These are phyloP conservation scores for Zygoascus hellenicus DNA, from an alignment of 1,139 yeast species.

Conservation along the genomic window DNA sequence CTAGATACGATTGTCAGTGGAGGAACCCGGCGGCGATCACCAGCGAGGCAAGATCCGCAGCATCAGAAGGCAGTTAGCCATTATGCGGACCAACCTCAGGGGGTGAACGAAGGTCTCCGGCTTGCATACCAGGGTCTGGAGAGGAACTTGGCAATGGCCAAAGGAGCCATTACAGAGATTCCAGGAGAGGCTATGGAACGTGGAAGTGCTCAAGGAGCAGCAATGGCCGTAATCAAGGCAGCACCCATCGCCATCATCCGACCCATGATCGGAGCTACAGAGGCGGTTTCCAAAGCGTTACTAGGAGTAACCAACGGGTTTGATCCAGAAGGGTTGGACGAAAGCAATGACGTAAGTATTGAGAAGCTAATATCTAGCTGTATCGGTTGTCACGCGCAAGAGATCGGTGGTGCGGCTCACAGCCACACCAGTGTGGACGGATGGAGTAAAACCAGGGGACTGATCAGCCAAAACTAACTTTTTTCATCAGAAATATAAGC, in stretches of 20 bases:
- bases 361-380: neutral
- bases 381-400: too few relatives aligned
- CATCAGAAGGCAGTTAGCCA: slow-evolving; percentile 47
- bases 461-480: too few relatives aligned
- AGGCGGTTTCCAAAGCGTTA: slow-evolving; percentile 74
- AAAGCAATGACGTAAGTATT: slow-evolving; percentile 40
- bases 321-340: slow-evolving; percentile 53
- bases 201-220: slow-evolving; percentile 55
- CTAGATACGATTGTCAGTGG: slow-evolving; percentile 27
- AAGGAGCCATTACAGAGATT: slow-evolving; percentile 55
- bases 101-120: slow-evolving; percentile 62
- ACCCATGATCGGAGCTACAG: slow-evolving; percentile 91
- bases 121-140: slow-evolving; percentile 71
- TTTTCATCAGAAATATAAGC: too few relatives aligned
- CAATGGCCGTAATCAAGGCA: slow-evolving; percentile 61
- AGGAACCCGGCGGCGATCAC: slow-evolving; percentile 20
- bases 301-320: slow-evolving; percentile 80
- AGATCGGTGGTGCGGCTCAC: too few relatives aligned
- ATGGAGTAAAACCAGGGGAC: too few relatives aligned
- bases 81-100: slow-evolving; percentile 79
- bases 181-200: slow-evolving; percentile 51
- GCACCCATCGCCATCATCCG: slow-evolving; percentile 77
- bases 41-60: slow-evolving; percentile 20
- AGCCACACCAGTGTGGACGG: too few relatives aligned
- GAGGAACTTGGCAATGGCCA: slow-evolving; percentile 60